Evolutionary conservation across 495 filamentous ascomycete genomes (phyloP).

Genomic region (Venustampulla echinocandica): DNA sequence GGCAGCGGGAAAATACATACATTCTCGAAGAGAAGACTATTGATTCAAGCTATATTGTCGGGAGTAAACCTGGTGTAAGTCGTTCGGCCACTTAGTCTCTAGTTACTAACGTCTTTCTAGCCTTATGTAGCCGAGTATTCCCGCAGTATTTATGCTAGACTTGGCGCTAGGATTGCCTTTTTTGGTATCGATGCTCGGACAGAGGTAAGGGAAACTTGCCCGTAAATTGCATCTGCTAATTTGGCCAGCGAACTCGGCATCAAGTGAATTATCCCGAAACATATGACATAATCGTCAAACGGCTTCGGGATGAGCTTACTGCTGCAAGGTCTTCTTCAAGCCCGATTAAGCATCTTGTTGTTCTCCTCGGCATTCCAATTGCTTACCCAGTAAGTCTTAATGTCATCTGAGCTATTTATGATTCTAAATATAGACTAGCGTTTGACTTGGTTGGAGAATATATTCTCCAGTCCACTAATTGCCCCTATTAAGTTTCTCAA

Average conservation of each 20-base stretch:
- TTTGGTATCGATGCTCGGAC: slow-evolving; percentile 83
- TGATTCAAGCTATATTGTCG: slow-evolving; percentile 75
- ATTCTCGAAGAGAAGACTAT: slow-evolving; percentile 49
- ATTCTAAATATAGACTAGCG: slow-evolving; percentile 34
- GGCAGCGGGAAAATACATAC: slow-evolving; percentile 59
- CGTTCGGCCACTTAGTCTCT: neutral
- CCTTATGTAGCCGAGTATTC: slow-evolving; percentile 74
- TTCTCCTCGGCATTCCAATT: slow-evolving; percentile 87
- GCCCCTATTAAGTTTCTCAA: slow-evolving; percentile 82
- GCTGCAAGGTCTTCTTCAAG: slow-evolving; percentile 38
- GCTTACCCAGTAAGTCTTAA: slow-evolving; percentile 61
- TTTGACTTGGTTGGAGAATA: slow-evolving; percentile 85
- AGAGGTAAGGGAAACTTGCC: slow-evolving; percentile 34
- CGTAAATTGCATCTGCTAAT: neutral
- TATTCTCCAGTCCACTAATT: slow-evolving; percentile 74
- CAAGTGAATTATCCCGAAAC: slow-evolving; percentile 89
- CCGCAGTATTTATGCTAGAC: slow-evolving; percentile 68
- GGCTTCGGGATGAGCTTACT: slow-evolving; percentile 55
- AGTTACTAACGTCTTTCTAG: slow-evolving; percentile 22
- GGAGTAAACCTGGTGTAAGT: slow-evolving; percentile 52
- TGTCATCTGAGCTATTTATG: neutral
- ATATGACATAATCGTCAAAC: slow-evolving; percentile 71
- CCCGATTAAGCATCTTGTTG: slow-evolving; percentile 71
- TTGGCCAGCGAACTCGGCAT: slow-evolving; percentile 60
- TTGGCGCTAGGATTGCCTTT: slow-evolving; percentile 81